Conservation (phyloP, 129 eudicot species). For the Gnaphalium uliginosum region DNA sequence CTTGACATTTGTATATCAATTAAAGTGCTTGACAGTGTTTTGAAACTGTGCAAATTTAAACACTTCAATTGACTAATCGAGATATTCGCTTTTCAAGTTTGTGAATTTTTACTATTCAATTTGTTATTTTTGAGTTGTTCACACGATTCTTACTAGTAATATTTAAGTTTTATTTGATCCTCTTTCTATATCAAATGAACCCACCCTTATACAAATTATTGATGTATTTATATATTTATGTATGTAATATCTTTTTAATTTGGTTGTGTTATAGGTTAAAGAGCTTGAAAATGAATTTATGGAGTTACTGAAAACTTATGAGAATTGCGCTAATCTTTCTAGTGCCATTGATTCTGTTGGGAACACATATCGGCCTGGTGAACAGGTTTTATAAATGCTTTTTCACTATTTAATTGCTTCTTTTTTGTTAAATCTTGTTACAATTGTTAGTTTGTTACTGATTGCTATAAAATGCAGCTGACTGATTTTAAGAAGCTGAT, state of each 20-base stretch:
- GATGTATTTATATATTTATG: not conserved
- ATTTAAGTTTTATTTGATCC: not conserved
- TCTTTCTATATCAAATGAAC: not conserved
- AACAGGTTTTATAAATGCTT: constrained; percentile 47
- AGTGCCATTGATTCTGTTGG: constrained; percentile 57
- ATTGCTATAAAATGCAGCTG: constrained; percentile 42
- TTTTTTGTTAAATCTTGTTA: not conserved
- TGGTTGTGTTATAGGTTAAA: constrained; percentile 50
- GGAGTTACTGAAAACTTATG: constrained; percentile 56
- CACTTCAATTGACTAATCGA: not conserved
- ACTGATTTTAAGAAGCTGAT: constrained; percentile 73
- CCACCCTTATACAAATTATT: too few species aligned
- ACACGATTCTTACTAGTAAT: too few species aligned
- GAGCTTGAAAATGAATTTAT: constrained; percentile 63
- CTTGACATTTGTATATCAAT: too few species aligned
- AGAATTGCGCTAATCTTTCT: constrained; percentile 63
- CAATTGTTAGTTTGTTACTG: not conserved
- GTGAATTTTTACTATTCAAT: not conserved
- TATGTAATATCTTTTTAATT: not conserved
- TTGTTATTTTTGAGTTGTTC: too few species aligned
- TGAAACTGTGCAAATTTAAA: too few species aligned
- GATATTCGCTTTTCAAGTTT: too few species aligned
- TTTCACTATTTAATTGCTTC: not conserved
- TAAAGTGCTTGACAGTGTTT: too few species aligned
- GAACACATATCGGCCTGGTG: constrained; percentile 49